Conservation (phyloP, 2,329 filamentous ascomycete genomes). For the Diatrype stigma region DNA sequence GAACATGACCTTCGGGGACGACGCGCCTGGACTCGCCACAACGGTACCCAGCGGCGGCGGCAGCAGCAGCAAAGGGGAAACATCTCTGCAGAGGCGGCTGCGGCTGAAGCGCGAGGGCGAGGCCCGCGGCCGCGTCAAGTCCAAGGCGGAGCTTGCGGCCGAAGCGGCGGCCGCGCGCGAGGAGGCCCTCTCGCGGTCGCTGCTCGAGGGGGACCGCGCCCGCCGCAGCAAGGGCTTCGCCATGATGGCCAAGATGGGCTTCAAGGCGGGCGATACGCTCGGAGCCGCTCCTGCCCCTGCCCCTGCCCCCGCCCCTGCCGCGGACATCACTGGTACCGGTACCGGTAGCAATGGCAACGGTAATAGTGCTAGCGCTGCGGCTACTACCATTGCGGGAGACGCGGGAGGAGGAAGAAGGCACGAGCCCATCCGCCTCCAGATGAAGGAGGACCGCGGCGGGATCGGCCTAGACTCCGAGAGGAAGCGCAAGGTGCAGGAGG, state of each 20-base stretch:
- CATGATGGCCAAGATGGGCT: slow-evolving; percentile 98
- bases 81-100: slow-evolving; percentile 50
- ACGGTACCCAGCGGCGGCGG: not conserved
- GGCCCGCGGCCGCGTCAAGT: slow-evolving; percentile 63
- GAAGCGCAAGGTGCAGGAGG: slow-evolving; percentile 70
- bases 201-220: slow-evolving; percentile 49
- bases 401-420: slow-evolving; percentile 27
- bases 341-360: not conserved
- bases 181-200: slow-evolving; percentile 67
- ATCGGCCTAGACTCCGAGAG: slow-evolving; percentile 81
- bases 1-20: slow-evolving; percentile 83
- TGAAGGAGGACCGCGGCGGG: slow-evolving; percentile 78
- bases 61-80: slow-evolving; percentile 43
- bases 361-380: too few species aligned
- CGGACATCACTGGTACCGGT: too few species aligned
- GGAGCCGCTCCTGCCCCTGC: slow-evolving; percentile 52
- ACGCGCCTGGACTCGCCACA: slow-evolving; percentile 28
- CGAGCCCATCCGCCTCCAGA: slow-evolving; percentile 70
- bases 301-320: slow-evolving; percentile 41
- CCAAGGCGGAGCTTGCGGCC: slow-evolving; percentile 77
- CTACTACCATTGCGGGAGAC: not conserved
- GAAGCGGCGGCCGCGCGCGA: slow-evolving; percentile 71
- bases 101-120: slow-evolving; percentile 61
- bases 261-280: slow-evolving; percentile 69
- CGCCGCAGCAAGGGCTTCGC: slow-evolving; percentile 79